phyloP scores from a whole-genome alignment of 2,329 filamentous ascomycete genomes.

The Penicillium carneum region DNA sequence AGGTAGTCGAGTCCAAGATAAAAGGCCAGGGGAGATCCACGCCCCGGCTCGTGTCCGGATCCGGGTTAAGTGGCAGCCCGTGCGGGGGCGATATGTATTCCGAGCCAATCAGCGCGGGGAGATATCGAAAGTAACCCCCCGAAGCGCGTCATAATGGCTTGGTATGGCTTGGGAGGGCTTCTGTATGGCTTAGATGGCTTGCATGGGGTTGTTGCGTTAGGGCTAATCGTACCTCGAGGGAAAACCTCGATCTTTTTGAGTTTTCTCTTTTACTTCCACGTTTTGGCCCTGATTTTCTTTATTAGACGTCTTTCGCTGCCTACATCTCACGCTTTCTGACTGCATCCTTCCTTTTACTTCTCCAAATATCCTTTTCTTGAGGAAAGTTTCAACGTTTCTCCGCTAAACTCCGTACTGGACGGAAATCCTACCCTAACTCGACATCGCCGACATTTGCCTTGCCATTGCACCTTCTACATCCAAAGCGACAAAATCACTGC shows the following conservation, averaged over 20 bases:
- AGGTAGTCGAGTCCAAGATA: background rate
- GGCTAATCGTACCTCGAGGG: background rate
- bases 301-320: background rate
- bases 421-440: background rate
- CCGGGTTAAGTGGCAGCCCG: background rate
- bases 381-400: background rate
- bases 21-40: background rate
- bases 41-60: slow-evolving; percentile 1
- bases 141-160: background rate
- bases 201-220: background rate
- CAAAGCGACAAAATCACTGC: slow-evolving; percentile 8
- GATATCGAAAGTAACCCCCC: background rate
- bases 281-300: background rate
- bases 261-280: background rate
- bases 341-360: background rate
- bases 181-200: background rate
- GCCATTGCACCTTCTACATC: slow-evolving; percentile 9
- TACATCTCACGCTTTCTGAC: background rate
- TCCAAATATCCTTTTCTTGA: background rate
- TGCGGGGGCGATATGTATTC: background rate
- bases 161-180: background rate
- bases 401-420: background rate
- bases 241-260: background rate
- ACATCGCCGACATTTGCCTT: background rate
- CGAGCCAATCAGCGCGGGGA: background rate